A percentile compares a stretch with the other conserved stretches of the same genome.
phyloP scores from a whole-genome alignment of 2,329 filamentous ascomycete genomes.

The Xylariaceae sp. region DNA sequence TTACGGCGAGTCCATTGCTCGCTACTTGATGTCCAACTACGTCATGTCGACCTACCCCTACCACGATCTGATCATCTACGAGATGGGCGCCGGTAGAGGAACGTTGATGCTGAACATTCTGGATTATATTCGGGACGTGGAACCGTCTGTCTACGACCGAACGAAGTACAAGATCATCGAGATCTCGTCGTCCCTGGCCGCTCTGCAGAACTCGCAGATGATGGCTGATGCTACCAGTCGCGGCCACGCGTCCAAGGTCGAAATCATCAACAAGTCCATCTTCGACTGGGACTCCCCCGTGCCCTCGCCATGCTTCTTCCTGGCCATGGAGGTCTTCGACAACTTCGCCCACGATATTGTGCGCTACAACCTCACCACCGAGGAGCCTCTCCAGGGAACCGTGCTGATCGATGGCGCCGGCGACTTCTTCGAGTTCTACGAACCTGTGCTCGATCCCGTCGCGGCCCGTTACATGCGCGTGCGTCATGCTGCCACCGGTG shows the following conservation, averaged over 20 bases:
- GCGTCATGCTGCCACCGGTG: constrained; percentile 68
- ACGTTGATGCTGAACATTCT: constrained; percentile 98
- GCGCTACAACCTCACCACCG: constrained; percentile 79
- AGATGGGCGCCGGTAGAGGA: constrained; percentile 95
- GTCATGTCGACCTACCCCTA: constrained; percentile 90
- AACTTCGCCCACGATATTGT: constrained; percentile 95
- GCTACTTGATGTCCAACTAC: constrained; percentile 94
- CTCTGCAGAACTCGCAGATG: constrained; percentile 68
- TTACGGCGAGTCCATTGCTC: constrained; percentile 95
- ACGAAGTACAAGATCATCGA: constrained; percentile 96
- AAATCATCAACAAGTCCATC: constrained; percentile 90
- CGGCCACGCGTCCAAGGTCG: constrained; percentile 78
- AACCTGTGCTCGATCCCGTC: constrained; percentile 71
- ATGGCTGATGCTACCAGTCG: constrained; percentile 59
- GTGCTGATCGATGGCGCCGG: constrained; percentile 80
- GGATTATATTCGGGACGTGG: constrained; percentile 85
- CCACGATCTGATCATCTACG: constrained; percentile 95
- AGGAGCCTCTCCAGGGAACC: constrained; percentile 77
- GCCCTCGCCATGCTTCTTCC: constrained; percentile 92
- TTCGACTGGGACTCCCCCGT: constrained; percentile 90
- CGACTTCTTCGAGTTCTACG: constrained; percentile 95
- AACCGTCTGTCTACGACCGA: constrained; percentile 87
- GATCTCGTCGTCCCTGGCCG: constrained; percentile 77
- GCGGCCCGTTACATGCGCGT: constrained; percentile 78
- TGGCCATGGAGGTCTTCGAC: constrained; percentile 96